These are phyloP conservation scores for Kentomonas sorsogonicus DNA, from an alignment of 208 protist genomes.

Conservation along the genomic window DNA sequence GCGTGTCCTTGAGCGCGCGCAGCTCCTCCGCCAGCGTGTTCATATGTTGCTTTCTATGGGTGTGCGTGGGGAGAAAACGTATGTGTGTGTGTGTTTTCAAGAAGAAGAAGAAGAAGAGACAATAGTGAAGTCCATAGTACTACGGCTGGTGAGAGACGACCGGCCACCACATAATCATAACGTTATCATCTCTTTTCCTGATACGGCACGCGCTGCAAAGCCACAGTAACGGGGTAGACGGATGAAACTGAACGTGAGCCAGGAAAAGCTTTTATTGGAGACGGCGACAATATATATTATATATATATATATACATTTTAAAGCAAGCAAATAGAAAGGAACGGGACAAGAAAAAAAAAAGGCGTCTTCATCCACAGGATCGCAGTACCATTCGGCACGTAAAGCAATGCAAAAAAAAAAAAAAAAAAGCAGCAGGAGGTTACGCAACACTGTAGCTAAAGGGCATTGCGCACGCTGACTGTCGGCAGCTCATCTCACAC, in stretches of 20 bases:
- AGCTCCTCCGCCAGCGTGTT: not conserved
- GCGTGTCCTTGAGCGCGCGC: not conserved
- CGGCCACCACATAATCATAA: too few relatives aligned
- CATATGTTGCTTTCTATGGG: not conserved
- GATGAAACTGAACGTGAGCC: too few relatives aligned
- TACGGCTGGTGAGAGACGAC: too few relatives aligned
- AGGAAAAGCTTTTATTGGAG: not conserved
- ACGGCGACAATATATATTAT: not conserved
- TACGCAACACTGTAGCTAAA: not conserved
- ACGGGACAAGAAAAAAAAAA: too few relatives aligned
- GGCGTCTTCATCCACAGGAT: too few relatives aligned
- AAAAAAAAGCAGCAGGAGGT: not conserved
- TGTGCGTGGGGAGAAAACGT: not conserved
- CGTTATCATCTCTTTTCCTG: too few relatives aligned
- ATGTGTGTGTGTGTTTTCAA: not conserved
- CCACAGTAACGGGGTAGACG: too few relatives aligned
- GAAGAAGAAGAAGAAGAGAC: not conserved
- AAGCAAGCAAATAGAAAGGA: not conserved
- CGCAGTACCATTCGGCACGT: too few relatives aligned
- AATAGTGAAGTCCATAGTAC: too few relatives aligned
- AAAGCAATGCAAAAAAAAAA: not conserved
- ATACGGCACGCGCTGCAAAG: too few relatives aligned
- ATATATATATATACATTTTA: not conserved
- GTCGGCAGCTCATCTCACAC: too few relatives aligned
- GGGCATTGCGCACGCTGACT: too few relatives aligned